Percentiles rank a stretch among this genome's conserved stretches.
phyloP scores from a whole-genome alignment of 495 filamentous ascomycete genomes.

The Hypoxylon cercidicola region DNA sequence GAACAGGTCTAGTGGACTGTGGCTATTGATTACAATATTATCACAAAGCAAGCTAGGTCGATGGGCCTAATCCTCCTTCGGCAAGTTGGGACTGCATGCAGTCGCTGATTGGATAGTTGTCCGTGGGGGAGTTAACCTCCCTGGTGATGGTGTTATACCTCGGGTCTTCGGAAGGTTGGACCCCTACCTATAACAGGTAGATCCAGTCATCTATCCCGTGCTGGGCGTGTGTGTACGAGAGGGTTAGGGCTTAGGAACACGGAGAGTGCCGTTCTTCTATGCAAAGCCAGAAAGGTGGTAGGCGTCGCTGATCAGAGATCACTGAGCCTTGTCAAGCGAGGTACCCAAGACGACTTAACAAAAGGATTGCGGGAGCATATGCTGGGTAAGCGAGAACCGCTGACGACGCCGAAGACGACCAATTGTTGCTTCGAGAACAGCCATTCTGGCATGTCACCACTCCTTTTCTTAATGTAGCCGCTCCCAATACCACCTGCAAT shows the following conservation, averaged over 20 bases:
- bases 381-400: slow-evolving; percentile 22
- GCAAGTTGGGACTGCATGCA: slow-evolving; percentile 22
- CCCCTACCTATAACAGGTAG: slow-evolving; percentile 29
- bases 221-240: not conserved
- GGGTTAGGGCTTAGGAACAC: slow-evolving; percentile 17
- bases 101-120: slow-evolving; percentile 23
- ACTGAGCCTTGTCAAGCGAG: slow-evolving; percentile 23
- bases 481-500: slow-evolving; percentile 39
- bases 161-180: slow-evolving; percentile 38
- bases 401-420: slow-evolving; percentile 20
- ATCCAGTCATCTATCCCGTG: slow-evolving; percentile 26
- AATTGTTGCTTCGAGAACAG: slow-evolving; percentile 23
- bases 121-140: slow-evolving; percentile 31
- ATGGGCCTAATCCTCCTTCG: slow-evolving; percentile 33
- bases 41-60: slow-evolving; percentile 35
- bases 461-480: slow-evolving; percentile 22
- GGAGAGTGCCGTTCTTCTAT: slow-evolving; percentile 7
- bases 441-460: slow-evolving; percentile 27
- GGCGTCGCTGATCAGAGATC: slow-evolving; percentile 14
- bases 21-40: slow-evolving; percentile 39
- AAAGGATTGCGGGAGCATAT: slow-evolving; percentile 18
- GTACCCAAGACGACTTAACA: not conserved
- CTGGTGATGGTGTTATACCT: slow-evolving; percentile 24
- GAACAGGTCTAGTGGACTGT: slow-evolving; percentile 12
- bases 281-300: slow-evolving; percentile 12